Evolutionary conservation across 75 land plant genomes (phyloP), one percentile per base, ranked within the genome.

Genomic region (Cunninghamia lanceolata): DNA sequence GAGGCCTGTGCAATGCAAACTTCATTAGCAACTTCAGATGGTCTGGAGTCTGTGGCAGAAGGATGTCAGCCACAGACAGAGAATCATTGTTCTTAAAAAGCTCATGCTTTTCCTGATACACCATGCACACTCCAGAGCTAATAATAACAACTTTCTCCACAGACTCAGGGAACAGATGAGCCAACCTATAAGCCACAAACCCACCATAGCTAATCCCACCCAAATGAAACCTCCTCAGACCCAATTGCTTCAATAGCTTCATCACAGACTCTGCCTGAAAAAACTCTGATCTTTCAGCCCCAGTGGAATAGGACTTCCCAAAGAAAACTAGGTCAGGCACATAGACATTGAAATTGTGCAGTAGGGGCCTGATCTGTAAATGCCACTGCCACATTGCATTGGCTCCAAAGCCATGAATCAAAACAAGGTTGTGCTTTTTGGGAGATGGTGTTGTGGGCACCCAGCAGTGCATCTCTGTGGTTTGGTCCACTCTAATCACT

Each of bases 321-420:
- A 93, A 92, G 82, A 94, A 94, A 45, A 92, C 5, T 34, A 94
- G 89, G 85, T 93, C 91, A 21, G 95, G 95, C 9, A 94, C 35
- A 87, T 86, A 88, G 52, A 94, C 54, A 52, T 90, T 87, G 84
- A 94, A 93, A 28, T 30, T 35, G 36, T 35, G 43, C 15, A 89
- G 46, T 59, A 94, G 87, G 54, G 70, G 56, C 15, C 85, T 84
- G 42, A 94, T 83, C 54, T 93, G 95, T 82, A 36, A 32, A 21
- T 84, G 25, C 88, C 92, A 94, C 35, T 92, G 93, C 90, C 90
- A 93, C 53, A 30, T 56, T 17, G 93, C 80, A 77, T 86, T 84
- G 74, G 88, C 87, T 2, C 95, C 95, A 78, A 90, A 94, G 46
- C 94, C 93, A 73, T 94, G 95, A 84, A 94, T 82, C 53, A 94